These are phyloP conservation scores for Hypoxylon cercidicola DNA, from an alignment of 495 filamentous ascomycete genomes.

Conservation along the genomic window DNA sequence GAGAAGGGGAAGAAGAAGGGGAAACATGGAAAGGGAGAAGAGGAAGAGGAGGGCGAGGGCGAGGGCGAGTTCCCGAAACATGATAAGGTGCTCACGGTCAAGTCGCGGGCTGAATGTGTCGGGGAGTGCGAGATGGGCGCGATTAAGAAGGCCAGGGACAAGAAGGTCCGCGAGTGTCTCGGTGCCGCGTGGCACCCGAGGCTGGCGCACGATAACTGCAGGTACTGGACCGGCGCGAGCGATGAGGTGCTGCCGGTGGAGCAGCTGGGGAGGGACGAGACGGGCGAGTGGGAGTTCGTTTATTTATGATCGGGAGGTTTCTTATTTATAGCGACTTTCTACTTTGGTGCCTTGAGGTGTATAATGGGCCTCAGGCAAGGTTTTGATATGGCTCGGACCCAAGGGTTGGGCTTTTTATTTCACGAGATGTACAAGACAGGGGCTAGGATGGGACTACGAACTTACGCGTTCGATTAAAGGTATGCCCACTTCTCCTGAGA, in stretches of 20 bases:
- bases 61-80: not conserved
- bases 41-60: not conserved
- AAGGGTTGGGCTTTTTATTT: too few relatives aligned
- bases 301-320: slow-evolving; percentile 33
- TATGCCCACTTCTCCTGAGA: too few relatives aligned
- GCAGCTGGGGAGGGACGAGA: slow-evolving; percentile 10
- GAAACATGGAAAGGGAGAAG: too few relatives aligned
- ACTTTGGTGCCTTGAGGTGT: too few relatives aligned
- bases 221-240: slow-evolving; percentile 31
- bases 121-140: slow-evolving; percentile 37
- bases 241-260: slow-evolving; percentile 37
- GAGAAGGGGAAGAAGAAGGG: too few relatives aligned
- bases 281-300: slow-evolving; percentile 36
- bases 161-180: slow-evolving; percentile 28
- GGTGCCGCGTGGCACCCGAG: slow-evolving; percentile 32
- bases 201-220: slow-evolving; percentile 24
- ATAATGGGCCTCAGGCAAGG: too few relatives aligned
- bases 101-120: slow-evolving; percentile 17
- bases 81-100: not conserved
- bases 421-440: too few relatives aligned
- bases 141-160: slow-evolving; percentile 11
- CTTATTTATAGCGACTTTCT: too few relatives aligned
- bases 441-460: too few relatives aligned
- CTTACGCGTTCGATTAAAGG: too few relatives aligned
- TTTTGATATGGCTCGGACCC: too few relatives aligned